A percentile compares a stretch with the other conserved stretches of the same genome.
These are phyloP conservation scores for Lactifluus rugatus DNA, from an alignment of 768 basidiomycete species.

Conservation along the genomic window DNA sequence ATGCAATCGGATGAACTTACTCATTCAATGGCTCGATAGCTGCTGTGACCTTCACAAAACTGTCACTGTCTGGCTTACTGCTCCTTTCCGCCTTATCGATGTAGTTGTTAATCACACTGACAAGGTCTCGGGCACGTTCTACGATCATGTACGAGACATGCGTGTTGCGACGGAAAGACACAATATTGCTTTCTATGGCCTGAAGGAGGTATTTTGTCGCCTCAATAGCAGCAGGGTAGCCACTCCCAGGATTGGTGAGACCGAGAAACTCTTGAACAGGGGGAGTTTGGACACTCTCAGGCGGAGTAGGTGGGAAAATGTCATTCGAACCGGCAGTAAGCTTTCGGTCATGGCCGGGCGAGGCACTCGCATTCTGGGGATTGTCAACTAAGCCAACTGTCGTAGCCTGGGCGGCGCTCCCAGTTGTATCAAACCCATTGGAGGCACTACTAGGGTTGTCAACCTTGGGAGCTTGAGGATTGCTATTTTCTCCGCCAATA, in stretches of 20 bases:
- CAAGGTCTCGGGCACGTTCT: slow-evolving; percentile 16
- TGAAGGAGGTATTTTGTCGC: slow-evolving; percentile 16
- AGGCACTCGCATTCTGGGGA: no score
- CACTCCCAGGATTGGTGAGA: background rate
- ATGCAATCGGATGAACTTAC: background rate
- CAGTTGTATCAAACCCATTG: no score
- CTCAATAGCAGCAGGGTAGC: slow-evolving; percentile 10
- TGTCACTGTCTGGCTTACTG: slow-evolving; percentile 8
- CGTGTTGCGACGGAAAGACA: slow-evolving; percentile 17
- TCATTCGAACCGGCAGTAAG: no score
- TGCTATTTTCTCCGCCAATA: no score
- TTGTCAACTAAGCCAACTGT: no score
- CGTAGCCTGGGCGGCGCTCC: no score
- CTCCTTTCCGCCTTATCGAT: slow-evolving; percentile 13
- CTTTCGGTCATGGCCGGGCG: no score
- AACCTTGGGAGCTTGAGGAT: no score
- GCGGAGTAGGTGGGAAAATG: no score
- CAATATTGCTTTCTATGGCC: slow-evolving; percentile 12
- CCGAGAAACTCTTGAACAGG: background rate
- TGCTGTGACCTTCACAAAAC: slow-evolving; percentile 14
- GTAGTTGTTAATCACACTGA: slow-evolving; percentile 13
- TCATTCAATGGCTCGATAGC: slow-evolving; percentile 21
- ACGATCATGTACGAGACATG: slow-evolving; percentile 19
- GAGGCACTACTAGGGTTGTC: no score
- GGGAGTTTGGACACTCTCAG: no score